Evolutionary conservation across 139 green algal genomes (phyloP), one percentile per base, ranked within the genome.

Genomic region (Chlamydomonas sp.): DNA sequence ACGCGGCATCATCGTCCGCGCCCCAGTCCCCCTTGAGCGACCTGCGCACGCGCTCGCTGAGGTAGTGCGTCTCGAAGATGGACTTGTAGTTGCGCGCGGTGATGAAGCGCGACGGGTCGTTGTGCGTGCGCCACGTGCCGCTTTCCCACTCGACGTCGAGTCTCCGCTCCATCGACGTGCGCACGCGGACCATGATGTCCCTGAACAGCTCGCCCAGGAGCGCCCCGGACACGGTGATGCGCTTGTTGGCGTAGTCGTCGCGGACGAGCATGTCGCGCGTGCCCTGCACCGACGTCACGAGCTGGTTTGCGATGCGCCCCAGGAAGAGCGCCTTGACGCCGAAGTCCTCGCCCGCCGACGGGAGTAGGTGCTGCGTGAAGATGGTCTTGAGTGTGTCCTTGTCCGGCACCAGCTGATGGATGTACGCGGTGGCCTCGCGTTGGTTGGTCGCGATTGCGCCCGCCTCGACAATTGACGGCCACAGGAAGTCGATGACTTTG

Each of bases 161-260:
- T 6, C 8, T 64, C 24, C 24, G 16, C 54, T 33, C 6, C 54
- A 33, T 33, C 8, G 22, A 36, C 24, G n/a, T 5, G 31, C 13
- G 31, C 8, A 68, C 26, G 10, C 29, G n/a, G 6, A 31, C 1
- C 35, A 60, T 66, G 26, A 59, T 3, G 30, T 70, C 59, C 1
- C 28, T 26, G 35, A 69, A 75, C 3, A 69, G n/a, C 6, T 70
- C 70, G 33, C 6, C 1, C 6, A 75, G 1, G n/a, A 75, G 35
- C n/a, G 10, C 2, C 3, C 70, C 70, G 24, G 60, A 58, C 5
- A 24, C 2, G 58, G 85, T 69, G 35, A 90, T 34, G 6, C 84
- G 73, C 72, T 90, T 90, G 84, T 87, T 86, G 33, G 70, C 77
- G 69, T 81, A 88, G n/a, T n/a, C n/a, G n/a, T n/a, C n/a, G n/a